Evolutionary conservation across 2,329 filamentous ascomycete genomes (phyloP).

Genomic region (Aureobasidium mangrovei): DNA sequence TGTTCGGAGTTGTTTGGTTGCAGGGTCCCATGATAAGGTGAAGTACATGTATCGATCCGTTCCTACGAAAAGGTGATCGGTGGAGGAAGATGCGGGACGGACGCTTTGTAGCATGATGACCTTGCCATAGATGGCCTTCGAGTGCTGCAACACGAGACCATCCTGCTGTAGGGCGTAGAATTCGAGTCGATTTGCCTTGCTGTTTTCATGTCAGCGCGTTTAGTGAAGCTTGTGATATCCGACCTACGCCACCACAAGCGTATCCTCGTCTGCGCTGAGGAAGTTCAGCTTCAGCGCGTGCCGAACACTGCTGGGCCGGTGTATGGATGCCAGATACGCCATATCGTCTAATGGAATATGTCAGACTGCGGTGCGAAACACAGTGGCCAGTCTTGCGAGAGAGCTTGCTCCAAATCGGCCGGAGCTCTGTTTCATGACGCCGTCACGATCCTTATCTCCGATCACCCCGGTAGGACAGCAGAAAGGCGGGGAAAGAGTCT

Average conservation of each 20-base stretch:
- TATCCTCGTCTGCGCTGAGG: slow-evolving; percentile 64
- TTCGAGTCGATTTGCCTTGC: slow-evolving; percentile 78
- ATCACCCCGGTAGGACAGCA: no score
- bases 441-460: no score
- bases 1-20: slow-evolving; percentile 45
- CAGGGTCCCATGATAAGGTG: slow-evolving; percentile 71
- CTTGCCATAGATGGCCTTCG: slow-evolving; percentile 71
- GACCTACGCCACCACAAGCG: slow-evolving; percentile 77
- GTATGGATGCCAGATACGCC: slow-evolving; percentile 92
- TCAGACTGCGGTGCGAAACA: background rate
- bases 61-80: slow-evolving; percentile 83
- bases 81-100: slow-evolving; percentile 61
- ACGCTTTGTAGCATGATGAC: slow-evolving; percentile 78
- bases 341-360: slow-evolving; percentile 40
- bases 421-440: no score
- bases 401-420: no score
- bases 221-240: background rate
- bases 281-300: slow-evolving; percentile 78
- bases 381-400: background rate
- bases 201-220: slow-evolving; percentile 16
- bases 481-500: no score
- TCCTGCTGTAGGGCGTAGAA: slow-evolving; percentile 62
- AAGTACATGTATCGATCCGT: slow-evolving; percentile 89
- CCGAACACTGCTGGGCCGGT: slow-evolving; percentile 81
- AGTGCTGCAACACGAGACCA: slow-evolving; percentile 56